phyloP scores from a whole-genome alignment of 2,329 filamentous ascomycete genomes.

The Colletotrichum plurivorum region DNA sequence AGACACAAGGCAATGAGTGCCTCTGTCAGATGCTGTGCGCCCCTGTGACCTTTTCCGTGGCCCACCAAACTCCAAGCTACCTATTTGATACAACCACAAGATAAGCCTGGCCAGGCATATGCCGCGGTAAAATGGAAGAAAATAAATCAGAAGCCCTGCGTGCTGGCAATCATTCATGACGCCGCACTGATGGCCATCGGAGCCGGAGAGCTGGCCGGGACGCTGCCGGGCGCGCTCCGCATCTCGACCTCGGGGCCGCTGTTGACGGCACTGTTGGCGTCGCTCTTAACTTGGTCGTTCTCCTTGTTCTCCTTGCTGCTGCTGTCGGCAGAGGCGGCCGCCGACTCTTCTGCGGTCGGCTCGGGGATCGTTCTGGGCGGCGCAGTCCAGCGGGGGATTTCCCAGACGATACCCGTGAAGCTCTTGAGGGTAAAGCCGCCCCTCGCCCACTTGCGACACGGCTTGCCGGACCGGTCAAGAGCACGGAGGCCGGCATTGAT shows the following conservation, averaged over 20 bases:
- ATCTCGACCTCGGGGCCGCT: slow-evolving; percentile 64
- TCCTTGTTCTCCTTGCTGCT: slow-evolving; percentile 77
- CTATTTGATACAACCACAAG: slow-evolving; percentile 23
- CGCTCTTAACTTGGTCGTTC: slow-evolving; percentile 68
- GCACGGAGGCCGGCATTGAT: slow-evolving; percentile 97
- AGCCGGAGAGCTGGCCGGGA: slow-evolving; percentile 66
- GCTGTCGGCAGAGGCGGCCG: slow-evolving; percentile 62
- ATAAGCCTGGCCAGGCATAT: neutral
- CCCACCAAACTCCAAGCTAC: slow-evolving; percentile 37
- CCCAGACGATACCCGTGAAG: slow-evolving; percentile 90
- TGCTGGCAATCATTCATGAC: slow-evolving; percentile 45
- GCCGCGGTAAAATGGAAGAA: slow-evolving; percentile 1
- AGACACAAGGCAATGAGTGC: slow-evolving; percentile 6
- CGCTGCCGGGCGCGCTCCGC: slow-evolving; percentile 63
- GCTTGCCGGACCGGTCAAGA: slow-evolving; percentile 91
- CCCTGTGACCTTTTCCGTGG: neutral
- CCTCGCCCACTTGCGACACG: slow-evolving; percentile 91
- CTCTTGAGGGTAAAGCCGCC: slow-evolving; percentile 89
- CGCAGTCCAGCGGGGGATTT: slow-evolving; percentile 85
- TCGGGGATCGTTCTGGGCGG: slow-evolving; percentile 70
- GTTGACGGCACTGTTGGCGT: slow-evolving; percentile 57
- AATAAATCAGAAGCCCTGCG: neutral
- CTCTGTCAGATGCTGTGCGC: slow-evolving; percentile 18
- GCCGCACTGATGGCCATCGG: slow-evolving; percentile 63
- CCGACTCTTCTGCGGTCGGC: slow-evolving; percentile 61